A percentile compares a stretch with the other conserved stretches of the same genome.
These are phyloP conservation scores for Liquidambar formosana DNA, from an alignment of 164 flowering plant genomes.

Conservation along the genomic window DNA sequence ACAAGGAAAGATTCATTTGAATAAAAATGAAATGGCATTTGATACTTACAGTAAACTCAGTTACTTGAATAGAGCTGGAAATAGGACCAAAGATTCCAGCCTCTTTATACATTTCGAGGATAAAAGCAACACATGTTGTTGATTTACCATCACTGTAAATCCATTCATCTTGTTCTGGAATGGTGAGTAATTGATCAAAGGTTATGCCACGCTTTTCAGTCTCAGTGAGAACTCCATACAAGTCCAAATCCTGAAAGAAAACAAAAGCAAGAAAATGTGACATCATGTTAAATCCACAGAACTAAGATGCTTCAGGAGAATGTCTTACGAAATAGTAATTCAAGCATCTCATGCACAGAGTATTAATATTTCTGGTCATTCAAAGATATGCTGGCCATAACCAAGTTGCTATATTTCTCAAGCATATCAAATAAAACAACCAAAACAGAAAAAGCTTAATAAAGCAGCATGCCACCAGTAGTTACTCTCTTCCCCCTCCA, in stretches of 20 bases:
- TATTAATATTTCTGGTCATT: too few species aligned
- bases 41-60: slow-evolving; percentile 90
- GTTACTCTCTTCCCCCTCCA: too few species aligned
- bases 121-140: slow-evolving; percentile 96
- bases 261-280: neutral
- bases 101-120: slow-evolving; percentile 90
- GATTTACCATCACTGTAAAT: slow-evolving; percentile 98
- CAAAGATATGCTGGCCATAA: too few species aligned
- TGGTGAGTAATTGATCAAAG: slow-evolving; percentile 80
- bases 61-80: slow-evolving; percentile 78
- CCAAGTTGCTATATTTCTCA: too few species aligned
- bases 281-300: neutral
- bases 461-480: too few species aligned
- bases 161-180: slow-evolving; percentile 98
- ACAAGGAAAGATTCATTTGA: neutral
- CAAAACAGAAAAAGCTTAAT: too few species aligned
- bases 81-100: slow-evolving; percentile 82
- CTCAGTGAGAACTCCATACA: slow-evolving; percentile 72
- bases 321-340: neutral
- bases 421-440: too few species aligned
- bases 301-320: neutral
- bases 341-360: too few species aligned
- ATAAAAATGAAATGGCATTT: neutral
- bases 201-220: slow-evolving; percentile 73
- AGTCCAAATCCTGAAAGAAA: slow-evolving; percentile 58